Conservation (phyloP, 176 grass and related monocot species). For the Luzula sylvatica region DNA sequence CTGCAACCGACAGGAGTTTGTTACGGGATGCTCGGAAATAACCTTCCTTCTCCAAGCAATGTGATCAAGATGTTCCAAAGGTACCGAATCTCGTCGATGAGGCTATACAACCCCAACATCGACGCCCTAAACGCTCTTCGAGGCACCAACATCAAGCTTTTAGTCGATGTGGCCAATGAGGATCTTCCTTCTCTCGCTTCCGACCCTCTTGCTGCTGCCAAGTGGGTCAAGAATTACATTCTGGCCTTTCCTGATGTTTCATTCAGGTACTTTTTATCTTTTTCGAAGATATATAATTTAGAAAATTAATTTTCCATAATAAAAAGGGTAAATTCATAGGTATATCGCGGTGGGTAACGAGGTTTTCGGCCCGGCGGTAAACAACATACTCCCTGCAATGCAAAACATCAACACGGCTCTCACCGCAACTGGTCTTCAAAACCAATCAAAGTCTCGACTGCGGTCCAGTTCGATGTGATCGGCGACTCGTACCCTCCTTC, state of each 20-base stretch:
- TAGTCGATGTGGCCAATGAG: constrained; percentile 6
- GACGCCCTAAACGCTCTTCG: constrained; percentile 10
- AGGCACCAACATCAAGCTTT: constrained; percentile 16
- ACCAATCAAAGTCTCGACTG: constrained; percentile 35
- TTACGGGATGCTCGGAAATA: constrained; percentile 24
- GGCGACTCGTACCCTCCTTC: constrained; percentile 32
- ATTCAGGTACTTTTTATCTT: constrained; percentile 13
- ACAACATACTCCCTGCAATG: constrained; percentile 43
- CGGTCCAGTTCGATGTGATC: constrained; percentile 17
- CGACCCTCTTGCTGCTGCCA: not conserved
- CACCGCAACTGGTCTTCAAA: not conserved
- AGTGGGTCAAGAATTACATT: constrained; percentile 16
- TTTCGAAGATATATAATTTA: too few relatives aligned
- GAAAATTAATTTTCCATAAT: too few relatives aligned
- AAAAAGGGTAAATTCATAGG: not conserved
- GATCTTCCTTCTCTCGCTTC: constrained; percentile 6
- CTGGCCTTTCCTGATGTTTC: constrained; percentile 11
- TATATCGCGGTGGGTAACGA: constrained; percentile 61
- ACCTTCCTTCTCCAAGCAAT: constrained; percentile 10
- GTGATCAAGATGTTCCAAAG: constrained; percentile 11
- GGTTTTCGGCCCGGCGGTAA: not conserved
- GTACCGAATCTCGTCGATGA: constrained; percentile 11
- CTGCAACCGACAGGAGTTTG: constrained; percentile 6
- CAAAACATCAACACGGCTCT: constrained; percentile 29
- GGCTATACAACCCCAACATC: constrained; percentile 18